Conservation (phyloP, 257 asterid genomes). For the Solanum tacnaense region DNA sequence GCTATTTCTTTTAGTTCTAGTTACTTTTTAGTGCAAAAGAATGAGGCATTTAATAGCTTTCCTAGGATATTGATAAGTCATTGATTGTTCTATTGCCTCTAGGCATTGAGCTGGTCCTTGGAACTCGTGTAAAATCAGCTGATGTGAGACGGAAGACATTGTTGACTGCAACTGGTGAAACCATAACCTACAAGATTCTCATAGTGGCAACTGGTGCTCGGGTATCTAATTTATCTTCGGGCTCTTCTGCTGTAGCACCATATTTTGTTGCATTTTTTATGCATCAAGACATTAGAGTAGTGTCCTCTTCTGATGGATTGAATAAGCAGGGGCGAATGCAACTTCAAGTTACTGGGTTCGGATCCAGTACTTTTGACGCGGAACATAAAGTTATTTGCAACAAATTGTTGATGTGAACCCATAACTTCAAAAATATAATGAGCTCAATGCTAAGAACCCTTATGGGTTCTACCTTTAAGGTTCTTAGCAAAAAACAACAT, state of each 20-base stretch:
- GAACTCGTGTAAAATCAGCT: slow-evolving; percentile 73
- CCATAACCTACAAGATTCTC: slow-evolving; percentile 80
- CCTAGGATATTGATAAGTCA: not conserved
- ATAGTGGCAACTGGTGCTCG: slow-evolving; percentile 94
- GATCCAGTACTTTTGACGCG: not conserved
- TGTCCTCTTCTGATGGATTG: not conserved
- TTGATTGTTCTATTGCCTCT: not conserved
- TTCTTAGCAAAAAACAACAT: not conserved
- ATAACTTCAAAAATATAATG: not conserved
- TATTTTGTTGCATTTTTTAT: not conserved
- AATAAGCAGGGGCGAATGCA: not conserved
- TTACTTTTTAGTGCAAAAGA: not conserved
- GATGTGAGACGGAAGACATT: slow-evolving; percentile 79
- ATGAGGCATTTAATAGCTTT: not conserved
- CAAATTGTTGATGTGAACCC: not conserved
- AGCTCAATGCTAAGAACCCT: not conserved
- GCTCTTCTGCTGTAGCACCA: not conserved
- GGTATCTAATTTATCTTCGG: slow-evolving; percentile 45
- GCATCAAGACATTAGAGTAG: not conserved
- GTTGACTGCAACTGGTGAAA: slow-evolving; percentile 72
- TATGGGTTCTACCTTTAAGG: not conserved
- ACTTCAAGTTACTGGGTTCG: not conserved
- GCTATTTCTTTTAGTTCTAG: not conserved
- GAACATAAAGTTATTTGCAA: not conserved
- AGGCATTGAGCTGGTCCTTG: slow-evolving; percentile 86